phyloP scores from a whole-genome alignment of 2,329 filamentous ascomycete species.

The Nothophaeocryptopus gaeumannii region DNA sequence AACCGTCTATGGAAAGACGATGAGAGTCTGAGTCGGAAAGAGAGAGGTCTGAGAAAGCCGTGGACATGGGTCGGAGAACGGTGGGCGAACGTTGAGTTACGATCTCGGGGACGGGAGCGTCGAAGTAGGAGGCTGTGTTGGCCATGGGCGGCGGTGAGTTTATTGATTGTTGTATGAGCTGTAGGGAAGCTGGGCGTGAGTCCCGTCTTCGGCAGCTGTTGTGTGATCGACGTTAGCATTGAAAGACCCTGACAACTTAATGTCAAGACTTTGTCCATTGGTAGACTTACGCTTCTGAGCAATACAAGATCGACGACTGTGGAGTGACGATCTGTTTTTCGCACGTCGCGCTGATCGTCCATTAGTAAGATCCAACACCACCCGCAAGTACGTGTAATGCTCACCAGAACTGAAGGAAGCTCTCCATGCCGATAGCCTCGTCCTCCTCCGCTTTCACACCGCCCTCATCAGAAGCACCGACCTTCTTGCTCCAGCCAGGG shows the following conservation, averaged over 20 bases:
- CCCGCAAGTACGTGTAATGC: conserved; percentile 12
- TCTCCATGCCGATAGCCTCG: conserved; percentile 52
- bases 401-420: conserved; percentile 55
- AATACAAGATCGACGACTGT: conserved; percentile 60
- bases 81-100: conserved; percentile 49
- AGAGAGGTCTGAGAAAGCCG: conserved; percentile 44
- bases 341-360: conserved; percentile 55
- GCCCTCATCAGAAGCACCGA: conserved; percentile 12
- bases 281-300: conserved; percentile 58
- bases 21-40: conserved; percentile 21
- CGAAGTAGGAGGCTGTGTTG: conserved; percentile 25
- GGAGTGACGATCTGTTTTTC: conserved; percentile 64
- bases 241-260: too few species aligned
- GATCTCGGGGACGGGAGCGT: conserved; percentile 39
- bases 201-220: conserved; percentile 48
- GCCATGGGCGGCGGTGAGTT: conserved; percentile 29
- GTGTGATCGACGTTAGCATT: conserved; percentile 7
- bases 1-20: too few species aligned
- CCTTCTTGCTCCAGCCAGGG: conserved; percentile 23
- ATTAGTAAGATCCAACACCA: conserved; percentile 9
- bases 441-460: conserved; percentile 30
- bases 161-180: conserved; percentile 21
- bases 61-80: conserved; percentile 35
- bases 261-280: neutral
- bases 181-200: conserved; percentile 21